Base-by-base conservation (phyloP, 2,329 filamentous ascomycete species). In the Colletotrichum brevisporum region DNA sequence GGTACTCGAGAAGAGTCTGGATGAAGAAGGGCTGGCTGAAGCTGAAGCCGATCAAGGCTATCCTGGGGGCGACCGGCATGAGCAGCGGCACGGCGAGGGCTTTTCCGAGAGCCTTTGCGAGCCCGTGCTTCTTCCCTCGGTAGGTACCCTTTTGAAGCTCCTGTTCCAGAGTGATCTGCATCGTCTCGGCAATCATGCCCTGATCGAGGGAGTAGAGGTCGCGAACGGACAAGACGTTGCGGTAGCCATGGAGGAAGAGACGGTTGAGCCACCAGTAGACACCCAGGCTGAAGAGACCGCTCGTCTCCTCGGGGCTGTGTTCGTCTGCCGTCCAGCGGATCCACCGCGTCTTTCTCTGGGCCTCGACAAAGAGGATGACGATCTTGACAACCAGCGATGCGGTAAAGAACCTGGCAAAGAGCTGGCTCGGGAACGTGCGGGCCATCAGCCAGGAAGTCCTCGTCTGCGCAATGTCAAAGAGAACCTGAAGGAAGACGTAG, bases 1-100 rank as follows among this genome's bases (percentile, higher is more conserved):
- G 72, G 48, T 81, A 80, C 2, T 72, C 65, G 1, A 85, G 73
- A 0, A 82, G 75, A 0, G 76, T 73, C 15, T 82, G 75, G 61
- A 85, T 81, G 43, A 85, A 79, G 26, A 85, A 81, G 0, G 83
- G 82, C 53, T 83, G 82, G 45, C 81, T 82, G 48, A 83, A 82
- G 18, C 74, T 80, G 68, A 84, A 82, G 13, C 77, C 82, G 4
- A 82, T 76, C 5, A 82, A 72, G 2, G 78, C 78, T 8, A 82
- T 72, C 8, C 82, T 76, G 1, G 82, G 81, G 2, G 75, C 74
- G 1, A 83, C 69, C 0, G 82, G 81, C 0, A 80, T 66, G 0
- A 83, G 61, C 2, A 82, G 71, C 0, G 78, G 78, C 0, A 78
- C 76, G 0, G 73, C 65, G 1, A 84, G 72, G 0, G 80, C 76